phyloP scores from a whole-genome alignment of 164 flowering plant genomes.

The Vitis labrusca region DNA sequence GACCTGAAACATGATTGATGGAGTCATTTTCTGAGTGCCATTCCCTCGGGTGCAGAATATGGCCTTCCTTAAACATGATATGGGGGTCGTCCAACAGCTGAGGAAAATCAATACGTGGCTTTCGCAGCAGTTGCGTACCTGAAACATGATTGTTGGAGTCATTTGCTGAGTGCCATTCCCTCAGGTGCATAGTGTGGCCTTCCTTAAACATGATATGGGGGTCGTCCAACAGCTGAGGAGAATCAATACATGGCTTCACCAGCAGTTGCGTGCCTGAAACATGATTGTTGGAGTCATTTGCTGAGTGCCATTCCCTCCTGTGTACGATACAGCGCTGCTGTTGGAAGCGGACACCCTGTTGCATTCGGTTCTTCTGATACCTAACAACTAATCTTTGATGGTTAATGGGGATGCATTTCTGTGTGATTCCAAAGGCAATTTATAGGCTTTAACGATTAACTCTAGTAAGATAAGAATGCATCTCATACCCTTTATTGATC shows the following conservation, averaged over 20 bases:
- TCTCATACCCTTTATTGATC: background rate
- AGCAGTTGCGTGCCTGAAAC: background rate
- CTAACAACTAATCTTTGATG: background rate
- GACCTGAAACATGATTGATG: background rate
- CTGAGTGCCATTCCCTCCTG: background rate
- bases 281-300: background rate
- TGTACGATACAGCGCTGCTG: conserved; percentile 8
- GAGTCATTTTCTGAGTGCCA: background rate
- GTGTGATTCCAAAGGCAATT: background rate
- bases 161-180: background rate
- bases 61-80: background rate
- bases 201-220: background rate
- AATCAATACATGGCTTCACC: background rate
- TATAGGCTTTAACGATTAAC: background rate
- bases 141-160: background rate
- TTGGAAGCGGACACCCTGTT: background rate
- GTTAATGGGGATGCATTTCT: background rate
- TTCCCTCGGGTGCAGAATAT: background rate
- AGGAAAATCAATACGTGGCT: background rate
- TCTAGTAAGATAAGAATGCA: background rate
- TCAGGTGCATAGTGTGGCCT: background rate
- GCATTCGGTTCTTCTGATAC: background rate
- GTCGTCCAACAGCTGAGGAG: background rate
- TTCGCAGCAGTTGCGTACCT: background rate
- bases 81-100: background rate